phyloP scores from a whole-genome alignment of 129 eudicot genomes.

The Artemisia tridentata region DNA sequence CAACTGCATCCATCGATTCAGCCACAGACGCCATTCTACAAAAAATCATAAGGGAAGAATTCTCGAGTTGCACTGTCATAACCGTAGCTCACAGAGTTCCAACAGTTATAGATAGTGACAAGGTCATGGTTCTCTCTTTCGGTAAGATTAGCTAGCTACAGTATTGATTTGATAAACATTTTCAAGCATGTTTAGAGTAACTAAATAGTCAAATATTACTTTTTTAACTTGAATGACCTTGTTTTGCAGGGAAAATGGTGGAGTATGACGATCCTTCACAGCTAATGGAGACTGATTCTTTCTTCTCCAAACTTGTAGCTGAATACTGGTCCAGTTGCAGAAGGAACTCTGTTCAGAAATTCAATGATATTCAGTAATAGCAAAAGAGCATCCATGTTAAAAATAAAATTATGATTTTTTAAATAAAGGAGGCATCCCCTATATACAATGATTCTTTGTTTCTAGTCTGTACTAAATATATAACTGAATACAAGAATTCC shows the following conservation, averaged over 20 bases:
- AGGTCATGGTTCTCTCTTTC: conserved; percentile 71
- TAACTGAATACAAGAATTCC: too few relatives aligned
- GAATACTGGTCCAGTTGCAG: conserved; percentile 83
- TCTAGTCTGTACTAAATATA: too few relatives aligned
- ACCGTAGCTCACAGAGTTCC: too few relatives aligned
- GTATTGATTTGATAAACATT: neutral
- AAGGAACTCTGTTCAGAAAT: conserved; percentile 30
- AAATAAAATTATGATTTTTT: too few relatives aligned
- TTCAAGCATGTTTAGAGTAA: neutral
- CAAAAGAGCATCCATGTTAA: neutral
- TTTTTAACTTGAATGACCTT: too few relatives aligned
- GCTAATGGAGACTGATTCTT: conserved; percentile 62
- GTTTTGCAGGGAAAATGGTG: conserved; percentile 56
- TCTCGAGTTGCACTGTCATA: too few relatives aligned
- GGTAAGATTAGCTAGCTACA: conserved; percentile 37
- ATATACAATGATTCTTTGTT: too few relatives aligned
- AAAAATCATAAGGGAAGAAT: too few relatives aligned
- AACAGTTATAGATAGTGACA: conserved; percentile 58
- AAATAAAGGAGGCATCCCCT: too few relatives aligned
- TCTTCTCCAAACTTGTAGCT: conserved; percentile 74
- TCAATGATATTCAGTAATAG: conserved; percentile 11
- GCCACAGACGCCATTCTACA: conserved; percentile 65
- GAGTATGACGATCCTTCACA: conserved; percentile 76
- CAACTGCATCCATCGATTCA: conserved; percentile 86
- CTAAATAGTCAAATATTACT: too few relatives aligned